A percentile compares a stretch with the other conserved stretches of the same genome.
These are phyloP conservation scores for Aotearoamyces nothofagi DNA, from an alignment of 2,329 filamentous ascomycete genomes.

Conservation along the genomic window DNA sequence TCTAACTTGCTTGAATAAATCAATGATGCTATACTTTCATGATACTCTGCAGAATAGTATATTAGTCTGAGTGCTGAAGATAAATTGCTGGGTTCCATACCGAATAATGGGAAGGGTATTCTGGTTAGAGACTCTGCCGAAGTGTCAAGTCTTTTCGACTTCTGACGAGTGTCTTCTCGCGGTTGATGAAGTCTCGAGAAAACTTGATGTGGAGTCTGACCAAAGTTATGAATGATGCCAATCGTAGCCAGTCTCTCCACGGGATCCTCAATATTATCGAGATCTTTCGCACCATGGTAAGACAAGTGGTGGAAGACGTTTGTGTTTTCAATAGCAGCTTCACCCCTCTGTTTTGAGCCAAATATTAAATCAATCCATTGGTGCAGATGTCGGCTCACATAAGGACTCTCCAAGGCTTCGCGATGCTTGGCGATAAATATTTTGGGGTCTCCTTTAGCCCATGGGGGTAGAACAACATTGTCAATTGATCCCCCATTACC, in stretches of 20 bases:
- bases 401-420: constrained; percentile 87
- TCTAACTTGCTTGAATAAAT: constrained; percentile 68
- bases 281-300: constrained; percentile 82
- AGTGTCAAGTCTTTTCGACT: constrained; percentile 58
- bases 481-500: constrained; percentile 68
- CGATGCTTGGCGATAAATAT: constrained; percentile 93
- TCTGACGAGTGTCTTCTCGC: constrained; percentile 53
- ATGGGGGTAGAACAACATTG: constrained; percentile 77
- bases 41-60: constrained; percentile 24
- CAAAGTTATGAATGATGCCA: constrained; percentile 96
- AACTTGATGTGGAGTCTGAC: constrained; percentile 91
- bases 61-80: not conserved
- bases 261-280: constrained; percentile 81
- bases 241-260: constrained; percentile 80
- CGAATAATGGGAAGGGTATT: constrained; percentile 63
- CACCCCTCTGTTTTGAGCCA: constrained; percentile 83
- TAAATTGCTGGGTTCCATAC: too few relatives aligned
- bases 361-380: constrained; percentile 96
- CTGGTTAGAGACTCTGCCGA: constrained; percentile 62
- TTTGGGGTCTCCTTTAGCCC: constrained; percentile 91
- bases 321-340: constrained; percentile 76
- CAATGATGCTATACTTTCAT: constrained; percentile 68
- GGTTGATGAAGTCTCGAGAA: constrained; percentile 69
- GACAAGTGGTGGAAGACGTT: constrained; percentile 96
- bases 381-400: constrained; percentile 80